A percentile compares a stretch with the other conserved stretches of the same genome.
These are phyloP conservation scores for Penicillium sp. DNA, from an alignment of 2,329 filamentous ascomycete species.

Conservation along the genomic window DNA sequence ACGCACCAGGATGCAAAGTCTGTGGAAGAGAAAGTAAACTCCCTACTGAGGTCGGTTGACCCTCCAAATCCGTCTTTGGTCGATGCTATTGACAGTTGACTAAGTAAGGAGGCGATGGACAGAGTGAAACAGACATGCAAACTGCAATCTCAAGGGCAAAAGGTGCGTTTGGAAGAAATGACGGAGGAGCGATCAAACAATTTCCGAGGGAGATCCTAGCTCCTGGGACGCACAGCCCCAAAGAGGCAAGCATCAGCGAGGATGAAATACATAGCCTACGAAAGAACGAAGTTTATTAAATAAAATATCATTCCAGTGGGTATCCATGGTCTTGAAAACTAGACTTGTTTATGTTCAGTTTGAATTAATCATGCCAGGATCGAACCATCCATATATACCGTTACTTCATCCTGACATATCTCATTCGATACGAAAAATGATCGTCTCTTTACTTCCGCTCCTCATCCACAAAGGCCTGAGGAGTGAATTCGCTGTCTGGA, in stretches of 20 bases:
- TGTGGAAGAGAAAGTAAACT: neutral
- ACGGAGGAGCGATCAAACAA: neutral
- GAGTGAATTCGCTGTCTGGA: constrained; percentile 22
- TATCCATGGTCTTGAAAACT: neutral
- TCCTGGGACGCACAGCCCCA: neutral
- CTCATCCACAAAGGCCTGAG: constrained; percentile 10
- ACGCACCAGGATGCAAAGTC: neutral
- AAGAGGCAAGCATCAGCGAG: neutral
- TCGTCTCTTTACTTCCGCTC: constrained; percentile 8
- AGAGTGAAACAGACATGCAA: too few species aligned
- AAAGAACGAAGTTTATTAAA: neutral
- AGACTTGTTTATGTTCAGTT: neutral
- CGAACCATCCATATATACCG: neutral
- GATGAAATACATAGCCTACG: neutral
- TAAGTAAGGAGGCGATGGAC: too few species aligned
- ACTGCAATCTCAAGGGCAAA: too few species aligned
- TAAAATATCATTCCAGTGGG: neutral
- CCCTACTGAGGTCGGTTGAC: too few species aligned
- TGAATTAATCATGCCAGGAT: neutral
- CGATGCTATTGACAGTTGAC: too few species aligned
- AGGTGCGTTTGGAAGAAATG: too few species aligned
- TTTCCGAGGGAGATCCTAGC: too few species aligned
- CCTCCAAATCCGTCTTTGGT: too few species aligned
- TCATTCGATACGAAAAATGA: neutral
- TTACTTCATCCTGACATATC: constrained; percentile 1